Evolutionary conservation across 768 basidiomycete genomes (phyloP).

Genomic region (Lactifluus hygrophoroides): DNA sequence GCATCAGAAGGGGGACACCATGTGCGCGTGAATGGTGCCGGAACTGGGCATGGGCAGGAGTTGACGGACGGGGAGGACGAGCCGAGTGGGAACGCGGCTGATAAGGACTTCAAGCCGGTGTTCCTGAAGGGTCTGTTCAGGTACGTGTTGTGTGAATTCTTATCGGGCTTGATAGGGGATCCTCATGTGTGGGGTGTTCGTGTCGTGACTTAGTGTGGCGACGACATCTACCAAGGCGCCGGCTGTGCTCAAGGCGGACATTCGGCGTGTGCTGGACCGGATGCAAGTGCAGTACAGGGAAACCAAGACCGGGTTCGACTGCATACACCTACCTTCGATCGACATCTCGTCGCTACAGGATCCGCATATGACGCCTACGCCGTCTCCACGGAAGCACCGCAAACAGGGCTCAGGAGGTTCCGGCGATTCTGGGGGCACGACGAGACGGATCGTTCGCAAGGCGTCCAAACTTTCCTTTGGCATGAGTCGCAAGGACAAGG

Average conservation of each 20-base stretch:
- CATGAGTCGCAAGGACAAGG: conserved; percentile 44
- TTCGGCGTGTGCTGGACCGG: conserved; percentile 78
- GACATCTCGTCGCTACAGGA: conserved; percentile 69
- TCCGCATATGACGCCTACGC: conserved; percentile 17
- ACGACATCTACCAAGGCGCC: conserved; percentile 92
- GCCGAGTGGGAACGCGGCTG: conserved; percentile 23
- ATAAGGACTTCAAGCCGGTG: conserved; percentile 86
- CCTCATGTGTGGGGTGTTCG: background rate
- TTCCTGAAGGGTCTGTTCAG: conserved; percentile 96
- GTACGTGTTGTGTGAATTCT: conserved; percentile 32
- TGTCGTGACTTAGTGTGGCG: conserved; percentile 86
- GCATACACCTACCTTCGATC: conserved; percentile 91
- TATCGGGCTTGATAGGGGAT: background rate
- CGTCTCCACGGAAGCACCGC: conserved; percentile 31
- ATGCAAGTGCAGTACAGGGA: conserved; percentile 95
- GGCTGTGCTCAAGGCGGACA: conserved; percentile 70
- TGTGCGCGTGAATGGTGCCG: conserved; percentile 1
- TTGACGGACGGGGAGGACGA: conserved; percentile 14
- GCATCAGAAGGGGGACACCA: background rate
- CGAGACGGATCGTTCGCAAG: conserved; percentile 59
- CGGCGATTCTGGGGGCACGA: conserved; percentile 41
- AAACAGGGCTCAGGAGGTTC: conserved; percentile 42
- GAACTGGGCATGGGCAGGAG: background rate
- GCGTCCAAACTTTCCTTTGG: conserved; percentile 74
- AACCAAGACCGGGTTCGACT: conserved; percentile 88